These are phyloP conservation scores for Phyllosticta capitalensis DNA, from an alignment of 2,329 filamentous ascomycete genomes.

Conservation along the genomic window DNA sequence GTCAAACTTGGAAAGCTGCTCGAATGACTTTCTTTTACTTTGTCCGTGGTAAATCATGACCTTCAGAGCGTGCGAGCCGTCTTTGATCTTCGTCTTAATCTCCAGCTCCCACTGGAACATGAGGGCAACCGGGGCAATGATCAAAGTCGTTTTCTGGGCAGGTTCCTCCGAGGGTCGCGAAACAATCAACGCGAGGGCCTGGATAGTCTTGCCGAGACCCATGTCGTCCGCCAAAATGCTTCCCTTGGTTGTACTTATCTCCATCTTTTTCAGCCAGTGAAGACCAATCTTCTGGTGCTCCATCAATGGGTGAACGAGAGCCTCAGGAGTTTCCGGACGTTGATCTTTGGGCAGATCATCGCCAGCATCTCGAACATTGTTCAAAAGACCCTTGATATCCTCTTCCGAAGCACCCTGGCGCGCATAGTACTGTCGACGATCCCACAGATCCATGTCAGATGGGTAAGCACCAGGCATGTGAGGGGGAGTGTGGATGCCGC, in stretches of 20 bases:
- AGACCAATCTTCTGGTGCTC: conserved; percentile 73
- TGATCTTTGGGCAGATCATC: conserved; percentile 39
- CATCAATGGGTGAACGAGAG: conserved; percentile 60
- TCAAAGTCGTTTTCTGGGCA: conserved; percentile 64
- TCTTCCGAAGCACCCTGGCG: neutral
- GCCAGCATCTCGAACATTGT: conserved; percentile 12
- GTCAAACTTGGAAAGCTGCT: conserved; percentile 56
- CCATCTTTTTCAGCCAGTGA: conserved; percentile 67
- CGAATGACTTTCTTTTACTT: conserved; percentile 47
- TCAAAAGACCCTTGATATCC: neutral
- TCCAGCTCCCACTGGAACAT: conserved; percentile 80
- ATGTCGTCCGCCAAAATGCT: conserved; percentile 63
- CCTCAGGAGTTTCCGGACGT: conserved; percentile 59
- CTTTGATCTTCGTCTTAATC: conserved; percentile 59
- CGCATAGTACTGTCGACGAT: neutral
- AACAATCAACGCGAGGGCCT: conserved; percentile 68
- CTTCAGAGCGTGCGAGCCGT: conserved; percentile 44
- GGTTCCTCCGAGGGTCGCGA: conserved; percentile 51
- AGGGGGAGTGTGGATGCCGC: neutral
- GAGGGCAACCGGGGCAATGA: conserved; percentile 70
- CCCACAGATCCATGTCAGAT: neutral
- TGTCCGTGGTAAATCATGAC: conserved; percentile 60
- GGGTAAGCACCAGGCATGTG: neutral
- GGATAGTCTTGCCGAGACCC: conserved; percentile 78
- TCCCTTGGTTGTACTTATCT: conserved; percentile 61